Evolutionary conservation across 805 yeast genomes (phyloP).

Genomic region (Metschnikowia vanudenii): DNA sequence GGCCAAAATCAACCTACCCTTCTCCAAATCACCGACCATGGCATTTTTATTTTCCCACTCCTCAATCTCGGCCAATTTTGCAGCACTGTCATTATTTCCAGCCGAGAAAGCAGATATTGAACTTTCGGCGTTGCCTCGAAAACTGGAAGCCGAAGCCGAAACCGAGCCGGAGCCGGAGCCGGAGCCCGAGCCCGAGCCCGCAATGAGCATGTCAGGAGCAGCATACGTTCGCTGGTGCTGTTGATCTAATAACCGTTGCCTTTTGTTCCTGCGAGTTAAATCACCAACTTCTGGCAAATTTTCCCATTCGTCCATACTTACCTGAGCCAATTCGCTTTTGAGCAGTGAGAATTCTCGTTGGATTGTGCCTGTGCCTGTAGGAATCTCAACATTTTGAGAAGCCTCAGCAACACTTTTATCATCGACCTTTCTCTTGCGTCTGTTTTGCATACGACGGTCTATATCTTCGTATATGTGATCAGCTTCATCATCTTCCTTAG

Average conservation of each 20-base stretch:
- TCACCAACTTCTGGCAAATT: slow-evolving; percentile 86
- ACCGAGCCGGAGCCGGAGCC: slow-evolving; percentile 20
- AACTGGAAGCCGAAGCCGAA: not conserved
- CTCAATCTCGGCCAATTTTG: slow-evolving; percentile 15
- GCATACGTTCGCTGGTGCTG: slow-evolving; percentile 72
- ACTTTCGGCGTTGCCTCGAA: slow-evolving; percentile 12
- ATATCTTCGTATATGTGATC: slow-evolving; percentile 63
- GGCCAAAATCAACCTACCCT: slow-evolving; percentile 58
- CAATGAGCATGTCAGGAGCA: slow-evolving; percentile 69
- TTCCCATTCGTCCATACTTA: slow-evolving; percentile 76
- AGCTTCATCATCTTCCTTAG: slow-evolving; percentile 74
- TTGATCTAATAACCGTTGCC: slow-evolving; percentile 62
- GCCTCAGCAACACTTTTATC: not conserved
- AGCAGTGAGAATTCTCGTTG: slow-evolving; percentile 64
- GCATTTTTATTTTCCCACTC: slow-evolving; percentile 15
- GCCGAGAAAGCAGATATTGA: not conserved
- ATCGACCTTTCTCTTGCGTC: slow-evolving; percentile 20
- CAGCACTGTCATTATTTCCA: not conserved
- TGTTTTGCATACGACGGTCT: slow-evolving; percentile 49
- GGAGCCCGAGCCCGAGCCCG: slow-evolving; percentile 21
- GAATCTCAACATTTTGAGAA: slow-evolving; percentile 11
- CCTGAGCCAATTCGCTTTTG: slow-evolving; percentile 56
- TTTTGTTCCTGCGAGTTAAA: slow-evolving; percentile 73
- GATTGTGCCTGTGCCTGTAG: slow-evolving; percentile 15
- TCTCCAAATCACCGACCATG: slow-evolving; percentile 25